phyloP scores from a whole-genome alignment of 2,329 filamentous ascomycete species.

The Helotiales sp. region DNA sequence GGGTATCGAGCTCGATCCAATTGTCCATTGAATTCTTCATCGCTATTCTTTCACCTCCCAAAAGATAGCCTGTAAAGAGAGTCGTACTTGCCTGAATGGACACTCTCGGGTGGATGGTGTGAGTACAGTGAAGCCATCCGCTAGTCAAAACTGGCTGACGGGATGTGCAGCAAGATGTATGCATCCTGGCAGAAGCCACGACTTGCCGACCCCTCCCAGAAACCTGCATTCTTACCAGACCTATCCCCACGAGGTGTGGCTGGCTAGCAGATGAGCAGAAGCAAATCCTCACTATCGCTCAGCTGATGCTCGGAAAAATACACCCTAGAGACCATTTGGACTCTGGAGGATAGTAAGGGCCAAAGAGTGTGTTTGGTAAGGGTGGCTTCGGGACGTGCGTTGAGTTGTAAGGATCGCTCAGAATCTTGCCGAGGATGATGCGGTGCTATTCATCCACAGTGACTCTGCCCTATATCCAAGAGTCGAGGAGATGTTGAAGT shows the following conservation, averaged over 20 bases:
- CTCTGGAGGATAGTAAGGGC: not conserved
- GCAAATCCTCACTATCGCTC: not conserved
- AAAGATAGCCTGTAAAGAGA: not conserved
- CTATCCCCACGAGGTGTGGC: not conserved
- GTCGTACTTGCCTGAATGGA: not conserved
- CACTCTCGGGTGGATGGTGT: not conserved
- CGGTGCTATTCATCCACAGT: not conserved
- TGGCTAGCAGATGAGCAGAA: not conserved
- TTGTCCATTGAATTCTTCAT: not conserved
- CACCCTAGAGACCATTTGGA: not conserved
- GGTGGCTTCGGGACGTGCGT: not conserved
- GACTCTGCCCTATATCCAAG: not conserved
- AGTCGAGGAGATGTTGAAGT: not conserved
- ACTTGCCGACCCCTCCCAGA: not conserved
- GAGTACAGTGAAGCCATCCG: not conserved
- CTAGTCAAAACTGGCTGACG: not conserved
- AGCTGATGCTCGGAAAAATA: not conserved
- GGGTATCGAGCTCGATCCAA: not conserved
- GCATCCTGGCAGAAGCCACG: not conserved
- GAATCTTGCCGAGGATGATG: not conserved
- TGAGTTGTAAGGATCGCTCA: not conserved
- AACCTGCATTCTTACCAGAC: not conserved
- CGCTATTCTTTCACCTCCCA: not conserved
- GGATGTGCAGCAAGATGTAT: not conserved
- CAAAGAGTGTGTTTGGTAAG: not conserved